Conservation (phyloP, 768 basidiomycete species). For the Panellus pusillus region DNA sequence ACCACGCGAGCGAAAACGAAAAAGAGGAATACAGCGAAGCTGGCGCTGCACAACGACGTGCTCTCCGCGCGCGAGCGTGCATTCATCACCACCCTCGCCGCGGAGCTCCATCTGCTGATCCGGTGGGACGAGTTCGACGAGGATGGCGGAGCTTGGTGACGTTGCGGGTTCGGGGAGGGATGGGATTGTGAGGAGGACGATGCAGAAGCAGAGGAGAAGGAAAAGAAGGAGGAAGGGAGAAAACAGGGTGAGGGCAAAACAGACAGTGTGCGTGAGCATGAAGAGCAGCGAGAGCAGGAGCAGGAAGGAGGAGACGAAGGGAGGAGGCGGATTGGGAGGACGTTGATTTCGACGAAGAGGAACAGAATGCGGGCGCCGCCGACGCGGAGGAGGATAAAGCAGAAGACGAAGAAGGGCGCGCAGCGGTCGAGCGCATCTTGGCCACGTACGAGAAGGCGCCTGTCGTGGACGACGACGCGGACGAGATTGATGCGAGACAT, state of each 20-base stretch:
- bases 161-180: constrained; percentile 51
- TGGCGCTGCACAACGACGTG: constrained; percentile 74
- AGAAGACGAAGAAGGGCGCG: constrained; percentile 69
- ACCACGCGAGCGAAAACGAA: constrained; percentile 30
- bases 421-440: constrained; percentile 80
- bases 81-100: constrained; percentile 76
- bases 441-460: constrained; percentile 87
- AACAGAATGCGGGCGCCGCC: constrained; percentile 55
- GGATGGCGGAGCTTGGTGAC: constrained; percentile 73
- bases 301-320: neutral
- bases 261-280: no score
- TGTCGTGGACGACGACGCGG: constrained; percentile 68
- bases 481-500: constrained; percentile 76
- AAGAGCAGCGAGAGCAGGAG: no score
- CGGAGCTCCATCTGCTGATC: constrained; percentile 73
- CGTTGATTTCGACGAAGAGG: neutral
- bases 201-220: constrained; percentile 28
- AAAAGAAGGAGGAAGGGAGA: constrained; percentile 60
- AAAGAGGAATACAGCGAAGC: constrained; percentile 38
- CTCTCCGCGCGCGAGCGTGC: constrained; percentile 79
- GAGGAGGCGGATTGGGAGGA: constrained; percentile 10
- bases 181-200: constrained; percentile 25
- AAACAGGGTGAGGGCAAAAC: no score
- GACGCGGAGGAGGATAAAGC: constrained; percentile 53
- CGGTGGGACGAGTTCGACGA: constrained; percentile 96